Evolutionary conservation across 1,284 basidiomycete genomes (phyloP).

Genomic region (Rhodotorula sp.): DNA sequence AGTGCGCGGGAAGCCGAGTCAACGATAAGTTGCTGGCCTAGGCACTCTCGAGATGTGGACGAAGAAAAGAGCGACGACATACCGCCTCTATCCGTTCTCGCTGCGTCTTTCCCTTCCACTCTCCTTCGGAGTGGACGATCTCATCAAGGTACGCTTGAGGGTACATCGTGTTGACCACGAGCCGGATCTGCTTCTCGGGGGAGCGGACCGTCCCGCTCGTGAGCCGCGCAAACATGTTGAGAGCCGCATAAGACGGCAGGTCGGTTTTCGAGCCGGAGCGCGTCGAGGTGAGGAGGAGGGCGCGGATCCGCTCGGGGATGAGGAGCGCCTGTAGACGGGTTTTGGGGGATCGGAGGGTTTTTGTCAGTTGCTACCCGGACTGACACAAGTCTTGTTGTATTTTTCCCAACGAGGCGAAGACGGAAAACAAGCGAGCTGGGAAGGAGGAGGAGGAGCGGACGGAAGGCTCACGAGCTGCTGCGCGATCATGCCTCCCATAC

Average conservation of each 20-base stretch:
- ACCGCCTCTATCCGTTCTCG: slow-evolving; percentile 17
- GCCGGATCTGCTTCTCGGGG: slow-evolving; percentile 15
- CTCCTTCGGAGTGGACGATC: slow-evolving; percentile 3
- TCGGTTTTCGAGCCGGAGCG: slow-evolving; percentile 57
- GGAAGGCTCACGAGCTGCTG: slow-evolving; percentile 45
- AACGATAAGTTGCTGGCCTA: too few relatives aligned
- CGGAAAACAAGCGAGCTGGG: neutral
- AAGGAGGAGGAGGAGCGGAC: neutral
- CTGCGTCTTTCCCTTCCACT: slow-evolving; percentile 19
- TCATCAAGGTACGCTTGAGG: slow-evolving; percentile 59
- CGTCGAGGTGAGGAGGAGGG: slow-evolving; percentile 68
- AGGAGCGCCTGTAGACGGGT: slow-evolving; percentile 58
- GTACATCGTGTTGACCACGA: slow-evolving; percentile 65
- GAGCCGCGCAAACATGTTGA: slow-evolving; percentile 34
- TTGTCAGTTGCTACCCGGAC: too few relatives aligned
- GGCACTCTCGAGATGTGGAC: neutral
- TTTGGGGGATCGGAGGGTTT: slow-evolving; percentile 43
- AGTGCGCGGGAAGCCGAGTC: neutral
- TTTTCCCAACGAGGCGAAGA: too few relatives aligned
- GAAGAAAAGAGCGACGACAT: neutral
- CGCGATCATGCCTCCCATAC: slow-evolving; percentile 63
- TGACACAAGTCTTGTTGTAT: neutral
- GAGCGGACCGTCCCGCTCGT: slow-evolving; percentile 18
- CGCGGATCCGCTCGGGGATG: slow-evolving; percentile 66
- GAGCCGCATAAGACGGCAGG: slow-evolving; percentile 7